Evolutionary conservation across 352 stramenopile genomes (phyloP), one percentile per base, ranked within the genome.

Genomic region (Pythium dissimile): DNA sequence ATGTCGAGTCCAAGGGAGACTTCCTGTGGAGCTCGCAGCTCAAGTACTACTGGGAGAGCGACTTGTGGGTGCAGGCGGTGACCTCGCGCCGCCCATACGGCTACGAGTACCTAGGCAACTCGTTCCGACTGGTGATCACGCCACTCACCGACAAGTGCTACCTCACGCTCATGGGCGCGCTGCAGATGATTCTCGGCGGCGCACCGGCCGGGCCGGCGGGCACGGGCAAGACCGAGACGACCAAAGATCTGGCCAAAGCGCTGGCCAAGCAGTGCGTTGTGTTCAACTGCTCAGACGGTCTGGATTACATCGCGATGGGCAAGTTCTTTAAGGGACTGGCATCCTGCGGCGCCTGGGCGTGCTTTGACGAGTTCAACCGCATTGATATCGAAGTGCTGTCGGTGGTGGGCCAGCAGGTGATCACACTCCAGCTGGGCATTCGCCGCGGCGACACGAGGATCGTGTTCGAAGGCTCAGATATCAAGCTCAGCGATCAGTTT

Each of bases 61-160:
- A 98, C 57, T 41, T 97, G 13, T 94, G 75, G 74, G 84, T 89
- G 5, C 81, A 97, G 56, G 92, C 95, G 50, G 89, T 98, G 26
- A 94, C 92, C 23, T 93, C 91, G 6, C 71, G 84, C 0, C 77
- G 94, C 5, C 87, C 86, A 5, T 98, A 98, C 65, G 95, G 90
- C 8, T 98, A 98, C 65, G 95, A 98, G 68, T 98, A 98, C 67
- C 66, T 98, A n/a, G 95, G 95, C 7, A 98, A 98, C 57, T 97
- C 88, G 32, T 97, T 97, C 42, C 81, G 95, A 9, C 73, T 98
- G 2, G 94, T 98, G 49, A 98, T 98, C 65, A 98, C 95, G 4
- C 95, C 95, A 3, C 64, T 98, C 23, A 98, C 94, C 0, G 94
- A 98, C 67, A 98, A 98, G 59, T 98, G 94, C 63, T 98, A 98